Conservation (phyloP, 345 rosid genomes). For the Pistacia atlantica region DNA sequence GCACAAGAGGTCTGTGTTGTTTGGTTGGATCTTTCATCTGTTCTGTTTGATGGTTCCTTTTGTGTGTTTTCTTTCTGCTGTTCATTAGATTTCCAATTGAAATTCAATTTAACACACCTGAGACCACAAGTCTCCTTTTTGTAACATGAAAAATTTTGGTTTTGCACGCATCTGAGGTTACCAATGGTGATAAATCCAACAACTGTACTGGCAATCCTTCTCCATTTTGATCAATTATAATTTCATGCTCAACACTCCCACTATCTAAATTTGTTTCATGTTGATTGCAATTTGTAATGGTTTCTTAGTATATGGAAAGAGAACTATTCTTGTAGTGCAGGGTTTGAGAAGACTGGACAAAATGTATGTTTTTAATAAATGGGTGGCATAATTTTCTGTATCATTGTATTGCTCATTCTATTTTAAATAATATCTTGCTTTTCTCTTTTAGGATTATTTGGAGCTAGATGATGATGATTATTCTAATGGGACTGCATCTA, state of each 20-base stretch:
- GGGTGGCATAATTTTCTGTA: neutral
- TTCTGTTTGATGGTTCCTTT: neutral
- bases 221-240: neutral
- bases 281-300: neutral
- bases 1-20: constrained; percentile 68
- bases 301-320: neutral
- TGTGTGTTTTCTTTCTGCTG: neutral
- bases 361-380: neutral
- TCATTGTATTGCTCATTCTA: neutral
- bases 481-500: constrained; percentile 31
- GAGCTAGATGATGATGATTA: constrained; percentile 69
- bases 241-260: neutral
- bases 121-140: neutral
- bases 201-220: neutral
- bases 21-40: neutral
- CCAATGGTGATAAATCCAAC: neutral
- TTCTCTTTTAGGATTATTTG: constrained; percentile 58
- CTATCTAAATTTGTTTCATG: neutral
- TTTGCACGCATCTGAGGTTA: neutral
- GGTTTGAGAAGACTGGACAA: neutral
- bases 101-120: no score
- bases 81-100: neutral
- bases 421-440: neutral
- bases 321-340: neutral
- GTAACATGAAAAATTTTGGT: neutral